Conservation (phyloP, 2,329 filamentous ascomycete species). For the Penicillium paneum region DNA sequence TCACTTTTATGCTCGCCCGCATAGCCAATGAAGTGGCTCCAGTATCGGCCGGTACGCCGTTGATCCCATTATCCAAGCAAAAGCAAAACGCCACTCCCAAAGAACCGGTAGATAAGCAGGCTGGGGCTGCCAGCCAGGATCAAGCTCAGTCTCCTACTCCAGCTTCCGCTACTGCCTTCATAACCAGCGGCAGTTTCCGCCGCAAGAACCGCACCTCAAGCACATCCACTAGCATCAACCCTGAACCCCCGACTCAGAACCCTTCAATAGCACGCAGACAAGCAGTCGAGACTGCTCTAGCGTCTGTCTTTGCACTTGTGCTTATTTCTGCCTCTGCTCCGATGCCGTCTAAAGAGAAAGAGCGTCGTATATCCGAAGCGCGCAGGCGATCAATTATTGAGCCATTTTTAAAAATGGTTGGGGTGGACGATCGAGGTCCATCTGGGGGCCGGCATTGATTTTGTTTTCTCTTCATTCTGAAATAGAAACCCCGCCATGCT, state of each 20-base stretch:
- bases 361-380: slow-evolving; percentile 60
- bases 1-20: slow-evolving; percentile 70
- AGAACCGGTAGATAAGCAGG: neutral
- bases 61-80: neutral
- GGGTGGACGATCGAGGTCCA: slow-evolving; percentile 34
- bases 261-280: slow-evolving; percentile 55
- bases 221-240: slow-evolving; percentile 23
- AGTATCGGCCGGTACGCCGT: slow-evolving; percentile 24
- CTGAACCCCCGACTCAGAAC: slow-evolving; percentile 18
- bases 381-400: slow-evolving; percentile 66
- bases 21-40: slow-evolving; percentile 56
- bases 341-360: slow-evolving; percentile 51
- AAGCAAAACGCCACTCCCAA: slow-evolving; percentile 5
- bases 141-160: slow-evolving; percentile 15
- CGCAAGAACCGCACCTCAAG: slow-evolving; percentile 27
- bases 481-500: neutral
- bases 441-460: slow-evolving; percentile 28
- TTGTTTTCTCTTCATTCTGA: too few species aligned
- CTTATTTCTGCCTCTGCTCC: slow-evolving; percentile 55
- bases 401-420: slow-evolving; percentile 58
- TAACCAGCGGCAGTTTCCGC: slow-evolving; percentile 30
- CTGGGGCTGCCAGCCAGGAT: slow-evolving; percentile 1
- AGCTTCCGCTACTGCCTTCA: slow-evolving; percentile 28
- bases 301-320: slow-evolving; percentile 62
- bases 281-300: slow-evolving; percentile 59